phyloP scores from a whole-genome alignment of 2,329 filamentous ascomycete species.

The Aspergillus bombycis region DNA sequence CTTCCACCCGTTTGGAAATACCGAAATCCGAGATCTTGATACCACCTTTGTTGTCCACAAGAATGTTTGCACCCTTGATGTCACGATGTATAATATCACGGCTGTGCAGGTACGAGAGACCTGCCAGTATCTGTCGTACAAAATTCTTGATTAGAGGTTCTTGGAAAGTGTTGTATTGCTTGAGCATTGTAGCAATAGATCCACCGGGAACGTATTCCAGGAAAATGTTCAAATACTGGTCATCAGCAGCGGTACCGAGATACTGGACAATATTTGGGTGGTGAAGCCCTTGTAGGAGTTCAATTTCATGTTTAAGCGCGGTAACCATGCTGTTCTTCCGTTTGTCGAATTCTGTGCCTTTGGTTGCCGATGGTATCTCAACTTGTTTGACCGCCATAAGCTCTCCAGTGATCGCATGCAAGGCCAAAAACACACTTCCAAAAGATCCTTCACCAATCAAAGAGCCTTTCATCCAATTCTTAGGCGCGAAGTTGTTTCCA shows the following conservation, averaged over 20 bases:
- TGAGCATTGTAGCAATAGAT: conserved; percentile 96
- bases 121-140: conserved; percentile 90
- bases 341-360: conserved; percentile 77
- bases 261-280: conserved; percentile 99
- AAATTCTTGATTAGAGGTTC: conserved; percentile 96
- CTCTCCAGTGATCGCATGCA: conserved; percentile 95
- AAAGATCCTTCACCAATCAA: conserved; percentile 97
- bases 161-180: conserved; percentile 93
- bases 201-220: conserved; percentile 97
- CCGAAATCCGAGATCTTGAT: conserved; percentile 99
- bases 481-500: conserved; percentile 91
- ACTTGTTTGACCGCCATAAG: conserved; percentile 99
- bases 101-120: conserved; percentile 89
- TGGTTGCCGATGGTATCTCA: conserved; percentile 79
- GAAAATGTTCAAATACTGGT: conserved; percentile 97
- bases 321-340: conserved; percentile 99
- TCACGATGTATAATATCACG: conserved; percentile 97
- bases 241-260: conserved; percentile 88
- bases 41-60: conserved; percentile 97
- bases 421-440: conserved; percentile 89
- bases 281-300: conserved; percentile 87
- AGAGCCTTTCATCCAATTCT: conserved; percentile 99
- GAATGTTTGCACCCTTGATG: conserved; percentile 98
- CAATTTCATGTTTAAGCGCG: conserved; percentile 94
- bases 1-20: conserved; percentile 96